Percentiles rank a stretch among this genome's conserved stretches.
Conservation (phyloP, 116 monocot species). For the Iris pallida region DNA sequence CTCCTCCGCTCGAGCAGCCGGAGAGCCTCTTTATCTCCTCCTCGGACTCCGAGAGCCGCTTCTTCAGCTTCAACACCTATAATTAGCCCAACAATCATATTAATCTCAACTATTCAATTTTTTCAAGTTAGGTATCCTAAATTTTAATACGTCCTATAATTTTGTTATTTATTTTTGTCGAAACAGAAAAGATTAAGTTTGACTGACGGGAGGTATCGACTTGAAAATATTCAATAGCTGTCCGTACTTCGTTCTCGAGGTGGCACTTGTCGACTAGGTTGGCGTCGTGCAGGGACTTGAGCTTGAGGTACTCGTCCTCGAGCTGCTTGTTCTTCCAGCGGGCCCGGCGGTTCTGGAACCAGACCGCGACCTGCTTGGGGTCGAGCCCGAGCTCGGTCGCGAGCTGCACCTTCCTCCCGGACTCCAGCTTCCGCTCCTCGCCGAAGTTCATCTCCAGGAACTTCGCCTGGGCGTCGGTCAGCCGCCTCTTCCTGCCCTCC, state of each 20-base stretch:
- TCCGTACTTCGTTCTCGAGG: slow-evolving; percentile 44
- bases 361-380: slow-evolving; percentile 47
- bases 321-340: slow-evolving; percentile 54
- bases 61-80: slow-evolving; percentile 35
- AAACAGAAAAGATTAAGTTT: too few species aligned
- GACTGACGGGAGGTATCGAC: too few species aligned
- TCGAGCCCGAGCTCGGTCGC: slow-evolving; percentile 40
- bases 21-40: slow-evolving; percentile 32
- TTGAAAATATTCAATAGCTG: too few species aligned
- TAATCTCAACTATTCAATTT: too few species aligned
- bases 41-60: slow-evolving; percentile 25
- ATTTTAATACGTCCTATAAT: too few species aligned
- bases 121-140: too few species aligned
- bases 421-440: slow-evolving; percentile 45
- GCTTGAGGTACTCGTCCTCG: slow-evolving; percentile 41
- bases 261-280: slow-evolving; percentile 28
- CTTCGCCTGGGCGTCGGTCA: slow-evolving; percentile 40
- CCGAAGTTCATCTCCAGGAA: slow-evolving; percentile 43
- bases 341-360: slow-evolving; percentile 54
- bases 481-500: slow-evolving; percentile 25
- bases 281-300: slow-evolving; percentile 30
- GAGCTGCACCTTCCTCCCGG: slow-evolving; percentile 32
- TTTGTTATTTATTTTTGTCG: too few species aligned
- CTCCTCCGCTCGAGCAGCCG: too few species aligned
- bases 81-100: too few species aligned